A percentile compares a stretch with the other conserved stretches of the same genome.
Evolutionary conservation across 73 alveolate genomes (phyloP).

Genomic region (Tetrahymena elliotti): DNA sequence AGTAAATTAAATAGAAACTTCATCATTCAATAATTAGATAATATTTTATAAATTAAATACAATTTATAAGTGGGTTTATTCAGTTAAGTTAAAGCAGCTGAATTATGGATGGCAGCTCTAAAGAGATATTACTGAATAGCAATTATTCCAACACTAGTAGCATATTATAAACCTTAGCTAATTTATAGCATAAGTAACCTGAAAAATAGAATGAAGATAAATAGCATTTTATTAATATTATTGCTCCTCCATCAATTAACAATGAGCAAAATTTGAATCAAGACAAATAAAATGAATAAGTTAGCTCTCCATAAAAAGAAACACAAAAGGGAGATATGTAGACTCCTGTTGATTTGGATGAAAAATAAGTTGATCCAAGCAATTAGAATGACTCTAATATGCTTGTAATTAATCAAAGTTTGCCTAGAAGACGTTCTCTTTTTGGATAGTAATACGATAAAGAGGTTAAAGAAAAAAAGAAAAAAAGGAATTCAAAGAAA

Average conservation of each 20-base stretch:
- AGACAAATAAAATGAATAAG: neutral
- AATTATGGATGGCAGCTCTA: neutral
- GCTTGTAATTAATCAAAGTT: neutral
- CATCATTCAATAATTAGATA: neutral
- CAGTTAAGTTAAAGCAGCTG: neutral
- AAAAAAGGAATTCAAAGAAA: neutral
- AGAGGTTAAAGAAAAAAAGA: neutral
- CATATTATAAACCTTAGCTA: neutral
- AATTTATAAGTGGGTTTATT: neutral
- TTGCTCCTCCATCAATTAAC: neutral
- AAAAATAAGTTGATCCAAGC: neutral
- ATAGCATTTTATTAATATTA: neutral
- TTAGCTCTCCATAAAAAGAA: neutral
- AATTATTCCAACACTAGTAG: neutral
- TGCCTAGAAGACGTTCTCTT: neutral
- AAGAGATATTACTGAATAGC: neutral
- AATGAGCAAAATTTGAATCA: neutral
- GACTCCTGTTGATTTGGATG: neutral
- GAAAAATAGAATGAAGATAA: neutral
- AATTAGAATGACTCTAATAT: neutral
- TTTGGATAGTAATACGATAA: neutral
- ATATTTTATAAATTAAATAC: neutral
- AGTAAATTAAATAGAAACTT: neutral
- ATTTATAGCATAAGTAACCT: neutral
- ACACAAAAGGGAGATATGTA: neutral